A percentile compares a stretch with the other conserved stretches of the same genome.
phyloP scores from a whole-genome alignment of 495 filamentous ascomycete species.

The Talaromyces adpressus region DNA sequence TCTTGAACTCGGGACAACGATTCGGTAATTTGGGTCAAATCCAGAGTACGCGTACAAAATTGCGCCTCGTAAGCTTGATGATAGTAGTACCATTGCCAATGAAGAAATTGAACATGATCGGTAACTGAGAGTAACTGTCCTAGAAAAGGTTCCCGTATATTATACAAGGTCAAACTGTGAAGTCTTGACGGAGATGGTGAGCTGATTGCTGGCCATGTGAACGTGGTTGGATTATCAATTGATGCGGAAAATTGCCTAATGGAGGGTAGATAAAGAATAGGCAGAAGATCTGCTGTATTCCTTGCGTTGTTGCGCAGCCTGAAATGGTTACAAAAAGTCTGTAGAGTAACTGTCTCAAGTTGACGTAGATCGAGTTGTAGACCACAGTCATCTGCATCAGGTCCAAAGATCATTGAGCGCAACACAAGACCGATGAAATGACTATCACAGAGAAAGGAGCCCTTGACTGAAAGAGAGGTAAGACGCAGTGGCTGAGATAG shows the following conservation, averaged over 20 bases:
- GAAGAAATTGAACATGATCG: too few relatives aligned
- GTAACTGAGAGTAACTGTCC: too few relatives aligned
- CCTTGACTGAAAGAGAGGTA: slow-evolving; percentile 11
- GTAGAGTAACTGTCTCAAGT: slow-evolving; percentile 12
- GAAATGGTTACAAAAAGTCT: slow-evolving; percentile 3
- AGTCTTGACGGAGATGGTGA: slow-evolving; percentile 11
- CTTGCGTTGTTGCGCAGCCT: slow-evolving; percentile 9
- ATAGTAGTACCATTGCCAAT: slow-evolving; percentile 9
- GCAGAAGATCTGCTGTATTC: slow-evolving; percentile 14
- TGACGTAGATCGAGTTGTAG: slow-evolving; percentile 10
- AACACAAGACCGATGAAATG: slow-evolving; percentile 14
- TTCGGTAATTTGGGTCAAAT: slow-evolving; percentile 12
- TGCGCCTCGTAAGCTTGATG: slow-evolving; percentile 9
- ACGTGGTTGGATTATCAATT: slow-evolving; percentile 13
- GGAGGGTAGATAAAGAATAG: slow-evolving; percentile 16
- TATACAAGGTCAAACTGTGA: slow-evolving; percentile 11
- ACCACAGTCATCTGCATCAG: slow-evolving; percentile 3
- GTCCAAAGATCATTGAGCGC: slow-evolving; percentile 14
- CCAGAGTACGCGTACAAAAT: slow-evolving; percentile 10
- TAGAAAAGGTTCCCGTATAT: neutral
- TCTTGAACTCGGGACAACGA: slow-evolving; percentile 12
- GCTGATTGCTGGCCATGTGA: slow-evolving; percentile 11
- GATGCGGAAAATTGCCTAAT: slow-evolving; percentile 11
- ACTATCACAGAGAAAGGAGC: slow-evolving; percentile 11
- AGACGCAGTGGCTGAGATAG: slow-evolving; percentile 13